Conservation (phyloP, 106 monocot genomes). For the Xerophyta viscosa region DNA sequence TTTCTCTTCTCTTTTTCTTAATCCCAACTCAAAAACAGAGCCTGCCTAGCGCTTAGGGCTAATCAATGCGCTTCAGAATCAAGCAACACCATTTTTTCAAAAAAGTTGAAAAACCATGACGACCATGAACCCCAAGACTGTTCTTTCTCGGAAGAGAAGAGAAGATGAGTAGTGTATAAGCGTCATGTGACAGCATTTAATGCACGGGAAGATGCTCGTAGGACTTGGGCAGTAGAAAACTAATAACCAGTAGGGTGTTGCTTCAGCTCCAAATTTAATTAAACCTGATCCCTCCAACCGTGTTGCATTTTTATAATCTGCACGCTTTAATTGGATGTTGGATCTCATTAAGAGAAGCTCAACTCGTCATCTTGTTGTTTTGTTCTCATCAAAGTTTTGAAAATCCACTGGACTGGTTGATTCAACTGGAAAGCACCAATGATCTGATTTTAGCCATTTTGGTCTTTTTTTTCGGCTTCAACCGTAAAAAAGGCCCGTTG, state of each 20-base stretch:
- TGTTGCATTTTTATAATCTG: conserved; percentile 25
- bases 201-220: conserved; percentile 13
- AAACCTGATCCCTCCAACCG: conserved; percentile 2
- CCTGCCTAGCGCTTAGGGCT: conserved; percentile 10
- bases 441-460: no score
- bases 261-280: conserved; percentile 6
- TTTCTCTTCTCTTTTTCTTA: conserved; percentile 20
- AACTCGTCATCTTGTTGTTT: conserved; percentile 26
- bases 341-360: conserved; percentile 45
- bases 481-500: no score
- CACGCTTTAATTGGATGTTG: conserved; percentile 36
- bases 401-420: not conserved
- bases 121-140: conserved; percentile 10
- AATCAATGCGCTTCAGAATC: not conserved
- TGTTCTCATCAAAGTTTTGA: not conserved
- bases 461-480: no score
- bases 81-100: not conserved
- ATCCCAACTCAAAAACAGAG: conserved; percentile 14
- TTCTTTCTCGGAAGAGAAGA: conserved; percentile 6
- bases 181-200: conserved; percentile 21
- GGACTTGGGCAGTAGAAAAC: conserved; percentile 12
- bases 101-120: conserved; percentile 5
- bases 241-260: no score
- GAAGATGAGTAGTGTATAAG: not conserved
- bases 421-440: no score